Evolutionary conservation across 495 filamentous ascomycete species (phyloP).

Genomic region (Neurospora cerealis): DNA sequence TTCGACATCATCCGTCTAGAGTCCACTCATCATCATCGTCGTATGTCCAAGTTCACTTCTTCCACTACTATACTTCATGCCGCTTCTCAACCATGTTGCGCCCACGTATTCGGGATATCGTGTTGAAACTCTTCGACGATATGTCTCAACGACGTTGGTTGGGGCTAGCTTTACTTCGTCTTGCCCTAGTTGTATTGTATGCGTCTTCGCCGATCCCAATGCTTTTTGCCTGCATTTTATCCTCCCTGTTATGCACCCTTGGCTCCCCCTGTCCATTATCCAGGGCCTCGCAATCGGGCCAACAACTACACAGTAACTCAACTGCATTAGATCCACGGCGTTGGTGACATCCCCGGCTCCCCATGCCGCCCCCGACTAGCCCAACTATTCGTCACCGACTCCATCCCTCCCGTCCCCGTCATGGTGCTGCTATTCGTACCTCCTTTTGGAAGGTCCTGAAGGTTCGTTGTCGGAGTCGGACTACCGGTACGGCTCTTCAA

Average conservation of each 20-base stretch:
- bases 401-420: not conserved
- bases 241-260: not conserved
- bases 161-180: too few species aligned
- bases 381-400: not conserved
- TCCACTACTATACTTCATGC: not conserved
- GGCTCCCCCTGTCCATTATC: not conserved
- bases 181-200: not conserved
- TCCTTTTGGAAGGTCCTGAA: not conserved
- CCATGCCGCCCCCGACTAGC: not conserved
- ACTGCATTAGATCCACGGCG: not conserved
- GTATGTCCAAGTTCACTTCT: not conserved
- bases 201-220: not conserved
- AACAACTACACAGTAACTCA: not conserved
- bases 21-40: not conserved
- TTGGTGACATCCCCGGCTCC: not conserved
- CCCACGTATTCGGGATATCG: not conserved
- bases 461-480: not conserved
- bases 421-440: not conserved
- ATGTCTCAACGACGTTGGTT: too few species aligned
- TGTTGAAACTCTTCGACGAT: not conserved
- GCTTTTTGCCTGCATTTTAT: not conserved
- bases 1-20: not conserved
- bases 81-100: not conserved
- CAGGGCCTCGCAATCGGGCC: not conserved
- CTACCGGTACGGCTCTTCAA: not conserved